Conservation (phyloP, 2,329 filamentous ascomycete species). For the Aspergillus arachidicola region DNA sequence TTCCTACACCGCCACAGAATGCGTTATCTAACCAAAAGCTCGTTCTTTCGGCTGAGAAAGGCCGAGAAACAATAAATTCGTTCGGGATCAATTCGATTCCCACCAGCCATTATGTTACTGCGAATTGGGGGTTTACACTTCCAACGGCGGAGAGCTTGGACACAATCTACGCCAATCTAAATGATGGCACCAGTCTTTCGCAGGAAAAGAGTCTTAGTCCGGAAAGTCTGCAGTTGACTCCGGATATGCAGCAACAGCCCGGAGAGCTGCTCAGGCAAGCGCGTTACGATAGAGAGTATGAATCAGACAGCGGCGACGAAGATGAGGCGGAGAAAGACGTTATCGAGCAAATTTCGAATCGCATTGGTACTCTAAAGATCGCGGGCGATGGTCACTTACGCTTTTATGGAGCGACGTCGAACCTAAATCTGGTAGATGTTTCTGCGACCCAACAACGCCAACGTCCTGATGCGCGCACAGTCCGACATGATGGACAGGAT, state of each 20-base stretch:
- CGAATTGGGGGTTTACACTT: constrained; percentile 38
- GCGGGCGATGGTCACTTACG: constrained; percentile 47
- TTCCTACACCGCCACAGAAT: constrained; percentile 18
- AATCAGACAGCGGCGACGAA: constrained; percentile 40
- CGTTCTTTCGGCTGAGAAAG: constrained; percentile 17
- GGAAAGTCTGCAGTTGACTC: constrained; percentile 29
- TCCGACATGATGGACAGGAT: constrained; percentile 43
- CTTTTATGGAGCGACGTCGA: constrained; percentile 50
- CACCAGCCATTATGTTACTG: constrained; percentile 27
- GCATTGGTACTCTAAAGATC: constrained; percentile 49
- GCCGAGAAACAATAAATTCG: constrained; percentile 22
- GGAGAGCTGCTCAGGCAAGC: constrained; percentile 25
- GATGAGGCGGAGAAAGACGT: constrained; percentile 45
- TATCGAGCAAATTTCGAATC: constrained; percentile 47
- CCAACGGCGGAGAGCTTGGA: constrained; percentile 41
- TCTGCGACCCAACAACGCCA: constrained; percentile 37
- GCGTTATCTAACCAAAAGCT: constrained; percentile 14
- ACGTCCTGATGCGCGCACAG: constrained; percentile 41
- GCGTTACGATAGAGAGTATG: constrained; percentile 26
- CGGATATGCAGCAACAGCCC: constrained; percentile 32
- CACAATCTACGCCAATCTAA: constrained; percentile 37
- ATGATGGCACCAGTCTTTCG: constrained; percentile 20
- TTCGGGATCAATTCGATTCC: constrained; percentile 26
- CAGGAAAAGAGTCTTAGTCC: constrained; percentile 29
- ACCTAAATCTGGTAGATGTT: constrained; percentile 46